phyloP scores from a whole-genome alignment of 805 yeast species.

The Candida fluviatilis region DNA sequence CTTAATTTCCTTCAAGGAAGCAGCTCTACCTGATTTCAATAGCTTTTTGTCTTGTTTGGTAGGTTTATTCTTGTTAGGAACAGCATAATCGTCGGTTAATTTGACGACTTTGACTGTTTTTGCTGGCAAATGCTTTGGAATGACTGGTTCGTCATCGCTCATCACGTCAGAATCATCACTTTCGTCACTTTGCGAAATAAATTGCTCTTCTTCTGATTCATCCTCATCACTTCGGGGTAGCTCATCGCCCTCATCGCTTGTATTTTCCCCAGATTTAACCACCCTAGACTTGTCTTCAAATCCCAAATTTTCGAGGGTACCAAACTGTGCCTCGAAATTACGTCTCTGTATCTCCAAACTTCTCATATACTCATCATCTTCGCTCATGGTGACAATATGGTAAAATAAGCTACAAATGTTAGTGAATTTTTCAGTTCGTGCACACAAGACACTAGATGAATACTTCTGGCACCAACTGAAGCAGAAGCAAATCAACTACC shows the following conservation, averaged over 20 bases:
- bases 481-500: no score
- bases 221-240: constrained; percentile 6
- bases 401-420: neutral
- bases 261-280: constrained; percentile 8
- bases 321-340: constrained; percentile 64
- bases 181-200: no score
- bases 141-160: constrained; percentile 9
- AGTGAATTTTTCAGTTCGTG: neutral
- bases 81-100: constrained; percentile 33
- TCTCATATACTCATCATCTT: constrained; percentile 29
- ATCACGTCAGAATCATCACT: constrained; percentile 11
- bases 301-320: constrained; percentile 48
- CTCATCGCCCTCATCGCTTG: constrained; percentile 18
- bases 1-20: constrained; percentile 36
- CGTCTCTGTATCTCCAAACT: constrained; percentile 50
- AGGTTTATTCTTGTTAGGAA: constrained; percentile 7
- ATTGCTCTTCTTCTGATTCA: constrained; percentile 4
- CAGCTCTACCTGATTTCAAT: constrained; percentile 58
- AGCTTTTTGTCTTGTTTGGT: constrained; percentile 49
- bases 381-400: constrained; percentile 5
- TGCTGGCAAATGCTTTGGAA: constrained; percentile 8
- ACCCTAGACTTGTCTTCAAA: constrained; percentile 25
- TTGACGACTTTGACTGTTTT: constrained; percentile 50
- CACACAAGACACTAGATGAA: no score
- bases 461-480: no score